Conservation (phyloP, 179 eudicot genomes). For the Carnegiea gigantea region DNA sequence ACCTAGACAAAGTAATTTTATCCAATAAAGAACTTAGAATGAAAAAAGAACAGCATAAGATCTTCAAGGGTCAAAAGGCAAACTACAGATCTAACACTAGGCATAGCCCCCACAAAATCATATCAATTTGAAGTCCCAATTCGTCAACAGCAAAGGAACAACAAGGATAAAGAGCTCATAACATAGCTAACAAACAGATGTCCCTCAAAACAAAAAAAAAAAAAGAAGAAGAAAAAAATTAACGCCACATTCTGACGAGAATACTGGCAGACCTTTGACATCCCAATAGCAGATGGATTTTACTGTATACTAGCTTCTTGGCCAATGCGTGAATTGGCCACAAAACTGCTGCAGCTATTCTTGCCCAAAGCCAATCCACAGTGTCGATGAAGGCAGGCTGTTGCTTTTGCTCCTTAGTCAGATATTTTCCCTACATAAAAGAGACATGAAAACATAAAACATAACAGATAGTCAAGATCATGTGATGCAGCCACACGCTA, state of each 20-base stretch:
- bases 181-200: too few relatives aligned
- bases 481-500: background rate
- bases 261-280: slow-evolving; percentile 64
- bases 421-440: slow-evolving; percentile 71
- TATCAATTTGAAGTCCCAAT: background rate
- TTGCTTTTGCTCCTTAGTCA: slow-evolving; percentile 50
- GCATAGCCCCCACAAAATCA: background rate
- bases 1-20: background rate
- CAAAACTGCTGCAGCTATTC: slow-evolving; percentile 61
- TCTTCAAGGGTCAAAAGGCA: background rate
- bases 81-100: background rate
- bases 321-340: slow-evolving; percentile 81
- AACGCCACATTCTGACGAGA: background rate
- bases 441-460: background rate
- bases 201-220: background rate
- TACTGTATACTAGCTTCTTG: slow-evolving; percentile 65
- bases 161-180: background rate
- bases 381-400: slow-evolving; percentile 41
- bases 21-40: background rate
- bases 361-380: slow-evolving; percentile 85
- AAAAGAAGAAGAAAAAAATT: background rate
- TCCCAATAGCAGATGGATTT: slow-evolving; percentile 81
- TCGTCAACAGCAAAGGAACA: too few relatives aligned
- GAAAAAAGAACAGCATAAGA: background rate
- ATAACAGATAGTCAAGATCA: background rate